Evolutionary conservation across 73 alveolate genomes (phyloP), one percentile per base, ranked within the genome.

Genomic region (Blepharisma japonicum): DNA sequence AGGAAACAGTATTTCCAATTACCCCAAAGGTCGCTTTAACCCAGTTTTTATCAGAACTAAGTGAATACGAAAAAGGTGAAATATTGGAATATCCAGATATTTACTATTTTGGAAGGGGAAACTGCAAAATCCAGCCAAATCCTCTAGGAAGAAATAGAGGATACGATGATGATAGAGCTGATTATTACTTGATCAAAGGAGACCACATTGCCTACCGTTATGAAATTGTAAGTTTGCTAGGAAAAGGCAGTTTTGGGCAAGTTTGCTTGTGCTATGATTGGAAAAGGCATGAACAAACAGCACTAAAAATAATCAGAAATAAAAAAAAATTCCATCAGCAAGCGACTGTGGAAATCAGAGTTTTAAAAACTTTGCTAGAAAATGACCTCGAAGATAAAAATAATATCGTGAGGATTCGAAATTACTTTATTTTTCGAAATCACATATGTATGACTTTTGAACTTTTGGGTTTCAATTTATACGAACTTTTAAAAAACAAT

Each of bases 231-330:
- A 74, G 88, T 39, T 80, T 67, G 48, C 55, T 90, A 42, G 98
- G 98, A 56, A 87, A 86, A 72, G 98, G 98, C 2, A 78, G 96
- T 0, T 92, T 86, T 72, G 98, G 97, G 7, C 71, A 71, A 48
- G 94, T 91, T 20, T 47, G 70, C 53, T 87, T 87, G 82, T 90
- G 94, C 50, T 84, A 47, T 76, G 97, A 92, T 81, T 86, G 90
- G 42, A 71, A 83, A 56, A 61, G 55, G 8, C 84, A 87, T 45
- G 94, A 81, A 71, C 77, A 67, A 66, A 90, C 83, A 8, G 93
- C 96, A 71, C 48, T 92, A 25, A 92, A 92, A 72, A 87, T 90
- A 49, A 87, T 92, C 55, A 87, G 89, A 77, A 84, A 90, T 38
- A 83, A 81, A 68, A 61, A 74, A 14, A 76, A 56, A 71, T 83